A percentile compares a stretch with the other conserved stretches of the same genome.
Conservation (phyloP, 2,329 filamentous ascomycete species). For the Akanthomyces muscarius region DNA sequence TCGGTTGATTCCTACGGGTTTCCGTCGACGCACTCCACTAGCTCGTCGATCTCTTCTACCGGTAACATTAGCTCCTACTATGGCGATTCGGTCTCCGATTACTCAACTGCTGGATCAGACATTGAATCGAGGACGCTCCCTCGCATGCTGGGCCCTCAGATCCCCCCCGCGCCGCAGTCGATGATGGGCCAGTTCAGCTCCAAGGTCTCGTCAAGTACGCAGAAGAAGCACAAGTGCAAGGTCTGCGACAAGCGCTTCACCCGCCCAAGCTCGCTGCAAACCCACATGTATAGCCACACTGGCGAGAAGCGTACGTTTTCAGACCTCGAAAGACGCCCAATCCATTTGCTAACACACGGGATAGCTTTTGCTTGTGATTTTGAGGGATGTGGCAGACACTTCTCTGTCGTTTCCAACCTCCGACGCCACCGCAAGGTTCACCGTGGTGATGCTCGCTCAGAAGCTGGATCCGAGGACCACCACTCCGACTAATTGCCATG, state of each 20-base stretch:
- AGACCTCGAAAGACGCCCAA: no score
- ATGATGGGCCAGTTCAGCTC: conserved; percentile 99
- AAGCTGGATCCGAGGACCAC: conserved; percentile 60
- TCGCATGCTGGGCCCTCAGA: conserved; percentile 55
- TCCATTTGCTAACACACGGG: conserved; percentile 10
- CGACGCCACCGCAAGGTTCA: conserved; percentile 95
- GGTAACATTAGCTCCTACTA: conserved; percentile 82
- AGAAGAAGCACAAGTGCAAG: conserved; percentile 99
- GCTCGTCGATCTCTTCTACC: conserved; percentile 84
- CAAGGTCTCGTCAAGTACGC: conserved; percentile 89
- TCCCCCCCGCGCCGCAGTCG: conserved; percentile 81
- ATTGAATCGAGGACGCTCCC: conserved; percentile 85
- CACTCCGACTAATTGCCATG: conserved; percentile 48
- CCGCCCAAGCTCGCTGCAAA: conserved; percentile 87
- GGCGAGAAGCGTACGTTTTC: conserved; percentile 87
- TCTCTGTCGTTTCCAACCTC: conserved; percentile 95
- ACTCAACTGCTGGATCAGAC: conserved; percentile 84
- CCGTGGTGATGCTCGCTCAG: conserved; percentile 61
- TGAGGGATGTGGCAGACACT: conserved; percentile 90
- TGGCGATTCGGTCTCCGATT: conserved; percentile 84
- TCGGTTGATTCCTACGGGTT: conserved; percentile 89
- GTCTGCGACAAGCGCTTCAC: conserved; percentile 98
- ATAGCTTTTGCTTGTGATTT: conserved; percentile 90
- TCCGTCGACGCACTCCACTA: conserved; percentile 76
- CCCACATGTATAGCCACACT: conserved; percentile 98